Conservation (phyloP, 2,329 filamentous ascomycete species). For the Dactylella cylindrospora region DNA sequence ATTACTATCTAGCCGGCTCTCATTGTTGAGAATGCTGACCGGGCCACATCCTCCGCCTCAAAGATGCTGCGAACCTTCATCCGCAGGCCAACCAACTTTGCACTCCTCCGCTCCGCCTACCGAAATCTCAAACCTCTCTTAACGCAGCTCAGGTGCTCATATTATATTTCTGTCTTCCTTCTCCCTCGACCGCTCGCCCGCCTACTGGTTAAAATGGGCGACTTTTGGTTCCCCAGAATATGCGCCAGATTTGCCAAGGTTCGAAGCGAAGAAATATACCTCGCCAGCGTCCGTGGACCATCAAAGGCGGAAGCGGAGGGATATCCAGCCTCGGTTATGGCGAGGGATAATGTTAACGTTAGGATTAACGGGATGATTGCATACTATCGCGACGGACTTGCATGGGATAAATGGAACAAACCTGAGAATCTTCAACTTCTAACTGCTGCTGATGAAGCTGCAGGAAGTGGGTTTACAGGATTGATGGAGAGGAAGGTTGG, state of each 20-base stretch:
- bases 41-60: slow-evolving; percentile 31
- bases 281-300: slow-evolving; percentile 24
- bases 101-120: slow-evolving; percentile 36
- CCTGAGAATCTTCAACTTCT: slow-evolving; percentile 27
- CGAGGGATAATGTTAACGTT: slow-evolving; percentile 21
- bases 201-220: slow-evolving; percentile 32
- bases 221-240: slow-evolving; percentile 35
- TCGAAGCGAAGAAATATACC: slow-evolving; percentile 24
- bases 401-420: slow-evolving; percentile 24
- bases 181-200: slow-evolving; percentile 26
- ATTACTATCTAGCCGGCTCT: slow-evolving; percentile 21
- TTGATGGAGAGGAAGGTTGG: slow-evolving; percentile 21
- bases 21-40: slow-evolving; percentile 17
- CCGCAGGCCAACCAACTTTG: slow-evolving; percentile 25
- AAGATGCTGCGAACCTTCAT: slow-evolving; percentile 31
- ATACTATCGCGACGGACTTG: slow-evolving; percentile 38
- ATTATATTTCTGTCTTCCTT: slow-evolving; percentile 31
- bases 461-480: slow-evolving; percentile 24
- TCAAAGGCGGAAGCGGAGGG: slow-evolving; percentile 22
- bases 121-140: slow-evolving; percentile 16
- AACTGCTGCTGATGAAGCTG: slow-evolving; percentile 12
- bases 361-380: slow-evolving; percentile 28
- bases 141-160: slow-evolving; percentile 26
- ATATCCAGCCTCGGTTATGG: slow-evolving; percentile 21
- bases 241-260: slow-evolving; percentile 12